Evolutionary conservation across 2,329 filamentous ascomycete genomes (phyloP), one percentile per base, ranked within the genome.

Genomic region (Aspergillus costaricaensis): DNA sequence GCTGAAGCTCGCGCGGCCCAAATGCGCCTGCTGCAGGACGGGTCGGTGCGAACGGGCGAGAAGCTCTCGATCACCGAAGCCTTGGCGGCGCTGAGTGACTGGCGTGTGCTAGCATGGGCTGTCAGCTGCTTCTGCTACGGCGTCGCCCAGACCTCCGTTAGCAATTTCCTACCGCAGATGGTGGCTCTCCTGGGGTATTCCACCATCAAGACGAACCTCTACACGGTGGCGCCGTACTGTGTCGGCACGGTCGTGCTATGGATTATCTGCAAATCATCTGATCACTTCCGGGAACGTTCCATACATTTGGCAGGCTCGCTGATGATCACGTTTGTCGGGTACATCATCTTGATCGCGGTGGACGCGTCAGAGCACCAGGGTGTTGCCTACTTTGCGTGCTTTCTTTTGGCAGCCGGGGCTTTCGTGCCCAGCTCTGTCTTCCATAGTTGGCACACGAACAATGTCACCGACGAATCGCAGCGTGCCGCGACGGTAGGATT

Each of bases 191-290:
- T 74, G 7, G 79, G 80, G 5, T 85, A 84, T 69, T 67, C 71
- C 44, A 80, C 78, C 12, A 80, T 86, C 60, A 85, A 86, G 68
- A 92, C 90, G 0, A 93, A 93, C 67, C 80, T 93, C 23, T 74
- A 68, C 56, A 73, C 71, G 0, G 89, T 92, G 0, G 90, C 90
- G 0, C 90, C 90, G 0, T 92, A 92, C 67, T 82, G 91, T 39
- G 85, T 84, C 0, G 90, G 90, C 1, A 88, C 90, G 0, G 83
- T 83, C 1, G 86, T 91, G 79, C 79, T 92, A 4, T 79, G 92
- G 0, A 78, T 91, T 19, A 78, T 92, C 1, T 89, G 88, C 0
- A 92, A 91, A 67, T 76, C 83, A 10, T 69, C 67, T 3, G 67
- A 69, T 43, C 55, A 62, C 27, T 66, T 62, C 47, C 63, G 61